Percentiles rank a stretch among this genome's conserved stretches.
Evolutionary conservation across 805 yeast species (phyloP).

Genomic region (Candida suzukii): DNA sequence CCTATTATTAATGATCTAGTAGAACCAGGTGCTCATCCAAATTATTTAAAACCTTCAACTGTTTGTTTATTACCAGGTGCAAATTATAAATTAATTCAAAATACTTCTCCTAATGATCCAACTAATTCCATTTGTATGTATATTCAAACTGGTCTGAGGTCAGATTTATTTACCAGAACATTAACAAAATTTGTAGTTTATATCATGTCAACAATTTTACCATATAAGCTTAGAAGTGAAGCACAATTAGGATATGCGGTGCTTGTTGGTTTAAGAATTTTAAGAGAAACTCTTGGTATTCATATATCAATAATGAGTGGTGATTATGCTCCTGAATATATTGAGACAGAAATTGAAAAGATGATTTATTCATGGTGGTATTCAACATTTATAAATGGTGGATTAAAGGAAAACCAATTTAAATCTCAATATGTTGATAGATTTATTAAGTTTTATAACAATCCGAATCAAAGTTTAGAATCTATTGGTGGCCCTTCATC

Average conservation of each 20-base stretch:
- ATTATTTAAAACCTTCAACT: slow-evolving; percentile 28
- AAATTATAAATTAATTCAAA: slow-evolving; percentile 26
- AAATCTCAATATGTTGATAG: slow-evolving; percentile 24
- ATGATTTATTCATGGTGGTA: slow-evolving; percentile 36
- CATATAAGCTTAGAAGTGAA: slow-evolving; percentile 43
- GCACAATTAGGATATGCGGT: slow-evolving; percentile 59
- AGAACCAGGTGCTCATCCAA: slow-evolving; percentile 6
- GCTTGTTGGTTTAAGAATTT: slow-evolving; percentile 45
- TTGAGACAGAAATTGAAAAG: slow-evolving; percentile 41
- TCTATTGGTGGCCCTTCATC: slow-evolving; percentile 16
- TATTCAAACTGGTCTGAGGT: slow-evolving; percentile 49
- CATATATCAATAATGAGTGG: slow-evolving; percentile 54
- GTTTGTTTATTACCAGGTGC: slow-evolving; percentile 28
- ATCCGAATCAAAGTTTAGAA: slow-evolving; percentile 10
- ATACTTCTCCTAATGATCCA: slow-evolving; percentile 38
- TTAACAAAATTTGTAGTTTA: slow-evolving; percentile 41
- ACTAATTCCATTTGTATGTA: slow-evolving; percentile 46
- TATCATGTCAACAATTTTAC: slow-evolving; percentile 35
- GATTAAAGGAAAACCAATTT: slow-evolving; percentile 30
- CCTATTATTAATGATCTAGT: slow-evolving; percentile 8
- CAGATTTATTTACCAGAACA: slow-evolving; percentile 25
- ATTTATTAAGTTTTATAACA: slow-evolving; percentile 25
- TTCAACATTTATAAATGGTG: slow-evolving; percentile 12
- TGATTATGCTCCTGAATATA: slow-evolving; percentile 28
- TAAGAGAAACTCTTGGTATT: slow-evolving; percentile 49